Evolutionary conservation across 2,329 filamentous ascomycete genomes (phyloP).

Genomic region (Fusarium incarnatum): DNA sequence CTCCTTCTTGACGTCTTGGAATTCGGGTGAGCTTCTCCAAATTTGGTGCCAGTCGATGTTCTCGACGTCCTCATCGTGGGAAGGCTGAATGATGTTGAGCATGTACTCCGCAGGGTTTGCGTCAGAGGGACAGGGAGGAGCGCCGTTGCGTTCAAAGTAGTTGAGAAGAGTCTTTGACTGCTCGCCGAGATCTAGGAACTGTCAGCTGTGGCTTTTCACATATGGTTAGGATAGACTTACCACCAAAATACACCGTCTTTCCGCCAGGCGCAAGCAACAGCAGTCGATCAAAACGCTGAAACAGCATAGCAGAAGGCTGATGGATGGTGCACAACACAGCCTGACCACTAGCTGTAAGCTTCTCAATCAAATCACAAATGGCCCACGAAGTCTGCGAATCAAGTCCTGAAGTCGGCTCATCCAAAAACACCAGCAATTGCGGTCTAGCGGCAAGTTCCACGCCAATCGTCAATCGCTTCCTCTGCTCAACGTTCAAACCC

Average conservation of each 20-base stretch:
- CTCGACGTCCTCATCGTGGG: constrained; percentile 49
- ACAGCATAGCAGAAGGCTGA: constrained; percentile 59
- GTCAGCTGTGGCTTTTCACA: rapidly evolving
- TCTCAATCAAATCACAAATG: constrained; percentile 77
- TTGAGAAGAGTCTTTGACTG: constrained; percentile 61
- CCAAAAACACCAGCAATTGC: constrained; percentile 77
- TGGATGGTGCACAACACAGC: constrained; percentile 61
- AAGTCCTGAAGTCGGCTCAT: constrained; percentile 81
- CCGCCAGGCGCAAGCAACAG: constrained; percentile 67
- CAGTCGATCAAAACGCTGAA: constrained; percentile 64
- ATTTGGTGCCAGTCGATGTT: constrained; percentile 59
- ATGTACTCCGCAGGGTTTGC: constrained; percentile 78
- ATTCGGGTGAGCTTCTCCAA: constrained; percentile 56
- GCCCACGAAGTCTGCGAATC: constrained; percentile 82
- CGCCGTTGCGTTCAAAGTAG: constrained; percentile 73
- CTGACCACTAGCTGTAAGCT: constrained; percentile 63
- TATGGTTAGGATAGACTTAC: constrained; percentile 47
- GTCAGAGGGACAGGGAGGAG: constrained; percentile 61
- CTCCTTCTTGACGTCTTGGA: constrained; percentile 42
- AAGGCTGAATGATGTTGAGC: constrained; percentile 57
- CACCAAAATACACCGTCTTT: constrained; percentile 70
- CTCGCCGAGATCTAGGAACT: constrained; percentile 45
- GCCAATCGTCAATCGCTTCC: constrained; percentile 75
- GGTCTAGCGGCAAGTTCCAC: constrained; percentile 81
- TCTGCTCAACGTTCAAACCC: constrained; percentile 57